Evolutionary conservation across 164 flowering plant species (phyloP), one percentile per base, ranked within the genome.

Genomic region (Kalanchoe fedtschenkoi): DNA sequence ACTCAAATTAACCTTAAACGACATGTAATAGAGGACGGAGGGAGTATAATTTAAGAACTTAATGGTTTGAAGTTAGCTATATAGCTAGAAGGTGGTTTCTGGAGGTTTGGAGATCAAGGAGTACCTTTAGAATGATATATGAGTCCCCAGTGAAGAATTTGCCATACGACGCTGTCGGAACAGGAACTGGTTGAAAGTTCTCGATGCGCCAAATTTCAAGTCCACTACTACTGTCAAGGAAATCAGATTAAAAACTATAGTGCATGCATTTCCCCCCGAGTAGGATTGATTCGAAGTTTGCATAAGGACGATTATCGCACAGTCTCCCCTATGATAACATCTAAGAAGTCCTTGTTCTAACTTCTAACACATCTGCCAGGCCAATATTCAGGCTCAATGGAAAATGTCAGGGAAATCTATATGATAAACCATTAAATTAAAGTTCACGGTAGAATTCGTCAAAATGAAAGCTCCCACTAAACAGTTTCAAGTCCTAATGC

Each of bases 121-220:
- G 21, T 51, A 87, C 99, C 91, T 86, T 88, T 63, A 95, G 68
- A 75, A 95, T 77, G 26, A 95, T 69, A 65, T 95, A 95, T 21
- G 97, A 95, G 67, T 95, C 99, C 64, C 99, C 99, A 0, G 83
- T 83, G 68, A 81, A 95, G 73, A 95, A 95, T 65, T 91, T 95
- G 2, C 99, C 99, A 74, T 84, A 62, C 32, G 90, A 82, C 30
- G 89, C 62, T 62, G 77, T 78, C 51, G 83, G 83, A n/a, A 91
- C 82, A 69, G 80, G 80, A 55, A 82, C 87, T 35, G 99, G 97
- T 26, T 56, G 67, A 44, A 91, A 86, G 66, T 87, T 95, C 70
- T 95, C 97, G 71, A 95, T 86, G 58, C 92, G 86, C 99, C 99
- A 95, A 70, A 95, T 85, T 70, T 95, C 99, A 68, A 82, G 72